These are phyloP conservation scores for Castanopsis chinensis DNA, from an alignment of 306 rosid genomes.

Conservation along the genomic window DNA sequence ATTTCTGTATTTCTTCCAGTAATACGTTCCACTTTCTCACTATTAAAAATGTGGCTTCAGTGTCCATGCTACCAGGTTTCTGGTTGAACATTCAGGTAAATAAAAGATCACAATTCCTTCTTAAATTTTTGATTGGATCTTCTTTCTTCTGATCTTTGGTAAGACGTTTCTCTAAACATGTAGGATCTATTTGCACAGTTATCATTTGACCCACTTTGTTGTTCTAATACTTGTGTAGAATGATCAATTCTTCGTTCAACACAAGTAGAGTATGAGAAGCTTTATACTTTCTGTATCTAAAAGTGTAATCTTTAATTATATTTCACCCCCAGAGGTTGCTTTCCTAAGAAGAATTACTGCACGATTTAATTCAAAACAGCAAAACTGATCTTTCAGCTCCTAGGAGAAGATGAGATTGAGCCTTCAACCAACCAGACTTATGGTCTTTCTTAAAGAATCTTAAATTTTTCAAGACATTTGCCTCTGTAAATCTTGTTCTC, in stretches of 20 bases:
- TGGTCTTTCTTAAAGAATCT: conserved; percentile 62
- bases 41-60: conserved; percentile 29
- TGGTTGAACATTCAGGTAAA: conserved; percentile 92
- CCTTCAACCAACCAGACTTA: conserved; percentile 77
- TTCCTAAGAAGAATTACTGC: no score
- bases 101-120: background rate
- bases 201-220: conserved; percentile 19
- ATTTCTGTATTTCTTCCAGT: conserved; percentile 47
- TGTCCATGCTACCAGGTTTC: conserved; percentile 25
- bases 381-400: no score
- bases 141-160: background rate
- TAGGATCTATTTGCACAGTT: conserved; percentile 11
- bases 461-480: conserved; percentile 77
- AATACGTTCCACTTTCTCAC: conserved; percentile 31
- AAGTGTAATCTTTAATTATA: no score
- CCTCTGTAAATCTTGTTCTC: conserved; percentile 89
- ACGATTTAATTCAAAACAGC: no score
- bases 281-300: conserved; percentile 51
- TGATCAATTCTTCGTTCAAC: conserved; percentile 62
- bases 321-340: no score
- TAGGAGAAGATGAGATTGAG: background rate
- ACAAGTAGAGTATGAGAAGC: conserved; percentile 69
- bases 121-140: background rate
- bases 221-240: conserved; percentile 56
- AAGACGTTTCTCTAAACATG: background rate